These are phyloP conservation scores for Fusarium sp. DNA, from an alignment of 2,329 filamentous ascomycete species.

Conservation along the genomic window DNA sequence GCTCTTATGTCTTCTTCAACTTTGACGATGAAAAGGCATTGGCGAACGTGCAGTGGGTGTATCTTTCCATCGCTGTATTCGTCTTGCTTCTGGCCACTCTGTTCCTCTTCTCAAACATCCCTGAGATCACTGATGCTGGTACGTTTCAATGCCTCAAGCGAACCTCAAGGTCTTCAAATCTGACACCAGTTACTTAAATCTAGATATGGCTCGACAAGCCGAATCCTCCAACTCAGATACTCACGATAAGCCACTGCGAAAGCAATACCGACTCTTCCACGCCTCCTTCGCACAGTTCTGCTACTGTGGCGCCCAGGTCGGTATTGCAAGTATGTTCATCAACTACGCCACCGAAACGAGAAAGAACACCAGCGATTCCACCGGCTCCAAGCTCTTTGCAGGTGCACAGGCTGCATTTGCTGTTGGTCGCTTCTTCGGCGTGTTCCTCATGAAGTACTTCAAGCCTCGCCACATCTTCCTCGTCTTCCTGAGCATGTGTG, in stretches of 20 bases:
- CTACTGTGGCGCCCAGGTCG: constrained; percentile 78
- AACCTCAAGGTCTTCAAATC: neutral
- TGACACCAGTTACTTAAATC: neutral
- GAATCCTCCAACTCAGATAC: constrained; percentile 62
- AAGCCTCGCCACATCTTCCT: constrained; percentile 76
- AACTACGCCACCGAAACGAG: constrained; percentile 74
- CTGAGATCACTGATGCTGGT: constrained; percentile 71
- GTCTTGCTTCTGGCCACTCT: constrained; percentile 72
- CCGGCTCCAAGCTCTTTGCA: constrained; percentile 74
- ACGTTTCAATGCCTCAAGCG: constrained; percentile 1
- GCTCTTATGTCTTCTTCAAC: constrained; percentile 78
- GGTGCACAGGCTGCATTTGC: constrained; percentile 80
- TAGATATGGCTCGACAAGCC: constrained; percentile 73
- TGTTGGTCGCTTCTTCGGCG: constrained; percentile 75
- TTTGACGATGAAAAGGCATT: constrained; percentile 67
- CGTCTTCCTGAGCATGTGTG: constrained; percentile 69
- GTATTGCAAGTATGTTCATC: constrained; percentile 75
- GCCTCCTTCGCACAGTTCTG: constrained; percentile 81
- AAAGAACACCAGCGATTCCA: constrained; percentile 58
- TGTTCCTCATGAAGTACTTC: constrained; percentile 72
- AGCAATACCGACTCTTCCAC: constrained; percentile 81
- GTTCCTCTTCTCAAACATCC: constrained; percentile 74
- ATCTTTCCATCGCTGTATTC: constrained; percentile 77
- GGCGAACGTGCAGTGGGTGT: constrained; percentile 79
- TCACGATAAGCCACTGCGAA: constrained; percentile 70